These are phyloP conservation scores for Flaveria trinervia DNA, from an alignment of 129 eudicot genomes.

Conservation along the genomic window DNA sequence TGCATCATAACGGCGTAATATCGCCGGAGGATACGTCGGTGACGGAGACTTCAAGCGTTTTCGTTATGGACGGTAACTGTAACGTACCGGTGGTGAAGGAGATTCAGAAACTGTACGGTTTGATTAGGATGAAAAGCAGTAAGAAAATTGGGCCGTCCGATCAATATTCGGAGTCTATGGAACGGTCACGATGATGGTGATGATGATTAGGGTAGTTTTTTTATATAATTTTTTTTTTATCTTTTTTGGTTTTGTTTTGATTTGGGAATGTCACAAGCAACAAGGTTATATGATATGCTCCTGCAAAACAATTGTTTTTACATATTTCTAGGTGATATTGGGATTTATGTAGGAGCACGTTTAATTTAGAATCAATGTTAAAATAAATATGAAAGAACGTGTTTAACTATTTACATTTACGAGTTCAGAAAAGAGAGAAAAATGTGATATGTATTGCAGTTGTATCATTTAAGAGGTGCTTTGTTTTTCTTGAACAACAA, in stretches of 20 bases:
- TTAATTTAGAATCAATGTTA: too few relatives aligned
- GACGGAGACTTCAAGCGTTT: slow-evolving; percentile 34
- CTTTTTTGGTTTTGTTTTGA: not conserved
- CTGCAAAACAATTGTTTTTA: slow-evolving; percentile 13
- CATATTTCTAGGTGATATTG: slow-evolving; percentile 15
- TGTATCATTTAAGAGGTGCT: fast-evolving
- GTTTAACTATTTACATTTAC: too few relatives aligned
- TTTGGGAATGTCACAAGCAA: slow-evolving; percentile 28
- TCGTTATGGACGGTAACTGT: slow-evolving; percentile 51
- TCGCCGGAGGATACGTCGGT: slow-evolving; percentile 37
- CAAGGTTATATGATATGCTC: slow-evolving; percentile 1
- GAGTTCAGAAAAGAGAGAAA: too few relatives aligned
- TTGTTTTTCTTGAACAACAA: too few relatives aligned
- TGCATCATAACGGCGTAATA: slow-evolving; percentile 24
- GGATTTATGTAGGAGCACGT: too few relatives aligned
- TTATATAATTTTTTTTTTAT: slow-evolving; percentile 6
- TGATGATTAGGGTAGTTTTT: slow-evolving; percentile 29
- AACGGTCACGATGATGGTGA: slow-evolving; percentile 41
- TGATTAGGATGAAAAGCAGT: slow-evolving; percentile 39
- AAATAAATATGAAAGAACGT: too few relatives aligned
- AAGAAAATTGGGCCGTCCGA: slow-evolving; percentile 60
- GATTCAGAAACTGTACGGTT: slow-evolving; percentile 46
- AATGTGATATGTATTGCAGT: too few relatives aligned
- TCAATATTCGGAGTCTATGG: slow-evolving; percentile 41
- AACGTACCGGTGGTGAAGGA: slow-evolving; percentile 62